Base-by-base conservation (phyloP, 2,329 filamentous ascomycete species). In the Stagonosporopsis chrysanthemi region DNA sequence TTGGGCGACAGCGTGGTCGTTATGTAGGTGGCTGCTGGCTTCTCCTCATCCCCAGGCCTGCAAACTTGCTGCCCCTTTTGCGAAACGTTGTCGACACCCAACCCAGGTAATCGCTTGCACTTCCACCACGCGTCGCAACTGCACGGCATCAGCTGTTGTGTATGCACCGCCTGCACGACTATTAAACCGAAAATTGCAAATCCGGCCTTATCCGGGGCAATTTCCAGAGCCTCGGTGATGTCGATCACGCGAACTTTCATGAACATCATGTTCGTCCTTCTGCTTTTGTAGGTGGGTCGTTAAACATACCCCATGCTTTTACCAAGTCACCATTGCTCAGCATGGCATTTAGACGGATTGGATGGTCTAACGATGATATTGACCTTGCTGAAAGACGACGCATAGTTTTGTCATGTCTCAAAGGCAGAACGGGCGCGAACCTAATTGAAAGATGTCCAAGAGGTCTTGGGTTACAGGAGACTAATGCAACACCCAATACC, bases 401-500 rank as follows among this genome's bases (percentile, higher is more conserved):
- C 38, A 24, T 31, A 29, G 44, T 35, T 42, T 28, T 40, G 31
- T 33, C 24, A 26, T 35, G 33, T 55, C 33, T 50, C 40, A 33
- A 36, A 19, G 11, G 35, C 36, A 35, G 23, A 23, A 24, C 29
- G 11, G 33, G 22, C 44, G 36, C 28, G 28, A 42, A 41, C 28
- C 28, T 56, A 46, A 41, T 51, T 35, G n/a, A 45, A 8, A 2
- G 5, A 15, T 17, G 31, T n/a, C n/a, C 9, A 9, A 36, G 33
- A 29, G 15, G 40, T 22, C 43, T 46, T 46, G 9, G 46, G 14
- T 8, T 38, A 14, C 26, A 17, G 35, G 17, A 15, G 23, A 11
- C 15, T 4, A 38, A 41, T 14, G 3, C n/a, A 23, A 24, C 5
- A 14, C 19, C 53, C 53, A 51, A 47, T 56, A 22, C 23, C 4